Conservation (phyloP, 257 asterid genomes). For the Ophiorrhiza pumila region DNA sequence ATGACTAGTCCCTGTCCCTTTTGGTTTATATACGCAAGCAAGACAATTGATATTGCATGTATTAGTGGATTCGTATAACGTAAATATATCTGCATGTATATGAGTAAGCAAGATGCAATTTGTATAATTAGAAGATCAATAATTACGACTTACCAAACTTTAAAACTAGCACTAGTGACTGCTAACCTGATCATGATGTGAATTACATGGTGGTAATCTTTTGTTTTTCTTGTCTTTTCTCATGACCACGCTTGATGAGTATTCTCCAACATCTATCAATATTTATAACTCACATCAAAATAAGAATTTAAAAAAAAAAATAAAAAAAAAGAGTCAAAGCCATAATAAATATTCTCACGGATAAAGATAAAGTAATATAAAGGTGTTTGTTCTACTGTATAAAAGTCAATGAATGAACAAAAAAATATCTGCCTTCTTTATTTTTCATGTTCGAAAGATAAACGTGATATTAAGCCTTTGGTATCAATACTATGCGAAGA, state of each 20-base stretch:
- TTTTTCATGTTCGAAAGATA: too few relatives aligned
- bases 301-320: slow-evolving; percentile 14
- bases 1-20: too few relatives aligned
- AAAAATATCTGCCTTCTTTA: too few relatives aligned
- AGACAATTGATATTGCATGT: too few relatives aligned
- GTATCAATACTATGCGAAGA: too few relatives aligned
- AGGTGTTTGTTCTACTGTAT: background rate
- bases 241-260: background rate
- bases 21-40: too few relatives aligned
- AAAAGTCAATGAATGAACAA: background rate
- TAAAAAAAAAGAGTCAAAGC: background rate
- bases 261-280: slow-evolving; percentile 13
- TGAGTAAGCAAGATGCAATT: too few relatives aligned
- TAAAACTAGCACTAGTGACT: background rate
- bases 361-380: too few relatives aligned
- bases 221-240: slow-evolving; percentile 17
- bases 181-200: slow-evolving; percentile 27
- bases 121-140: background rate
- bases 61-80: too few relatives aligned
- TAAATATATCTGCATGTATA: too few relatives aligned
- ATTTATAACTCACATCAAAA: background rate
- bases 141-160: background rate
- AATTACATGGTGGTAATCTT: background rate
- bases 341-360: too few relatives aligned
- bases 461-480: too few relatives aligned